Evolutionary conservation across 1,139 yeast genomes (phyloP).

Genomic region (Lizanozyma gosingica): DNA sequence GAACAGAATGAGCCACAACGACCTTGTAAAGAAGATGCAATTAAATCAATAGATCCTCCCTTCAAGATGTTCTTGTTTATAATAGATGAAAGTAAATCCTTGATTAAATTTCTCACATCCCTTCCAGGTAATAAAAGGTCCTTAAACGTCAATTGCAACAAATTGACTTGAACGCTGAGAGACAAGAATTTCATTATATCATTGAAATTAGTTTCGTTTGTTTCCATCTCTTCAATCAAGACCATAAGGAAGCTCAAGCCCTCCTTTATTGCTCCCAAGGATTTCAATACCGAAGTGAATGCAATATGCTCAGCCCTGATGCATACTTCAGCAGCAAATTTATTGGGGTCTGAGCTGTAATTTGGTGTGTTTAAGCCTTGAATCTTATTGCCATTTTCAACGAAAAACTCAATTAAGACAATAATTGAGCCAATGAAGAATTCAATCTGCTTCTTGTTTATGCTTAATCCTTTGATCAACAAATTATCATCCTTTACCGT

Average conservation of each 20-base stretch:
- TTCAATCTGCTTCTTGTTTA: constrained; percentile 49
- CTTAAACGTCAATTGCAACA: constrained; percentile 59
- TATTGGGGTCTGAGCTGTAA: constrained; percentile 39
- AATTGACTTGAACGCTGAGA: constrained; percentile 55
- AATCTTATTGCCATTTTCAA: constrained; percentile 49
- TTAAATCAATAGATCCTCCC: constrained; percentile 90
- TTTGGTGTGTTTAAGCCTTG: constrained; percentile 53
- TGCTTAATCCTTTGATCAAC: constrained; percentile 35
- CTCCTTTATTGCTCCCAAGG: constrained; percentile 75
- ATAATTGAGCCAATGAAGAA: constrained; percentile 60
- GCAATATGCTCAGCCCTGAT: constrained; percentile 91
- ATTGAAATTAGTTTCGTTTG: constrained; percentile 32
- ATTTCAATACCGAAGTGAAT: constrained; percentile 65
- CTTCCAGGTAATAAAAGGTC: constrained; percentile 66
- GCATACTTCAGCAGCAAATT: constrained; percentile 54
- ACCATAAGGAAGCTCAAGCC: constrained; percentile 83
- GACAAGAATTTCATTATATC: constrained; percentile 68
- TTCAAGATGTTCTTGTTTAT: constrained; percentile 81
- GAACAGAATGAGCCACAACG: constrained; percentile 95
- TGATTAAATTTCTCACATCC: constrained; percentile 60
- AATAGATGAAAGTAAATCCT: constrained; percentile 80
- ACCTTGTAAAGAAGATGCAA: constrained; percentile 81
- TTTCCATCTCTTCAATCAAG: constrained; percentile 59
- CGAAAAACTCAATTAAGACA: constrained; percentile 50
- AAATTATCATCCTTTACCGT: constrained; percentile 41